Percentiles rank a stretch among this genome's conserved stretches.
These are phyloP conservation scores for Arctostaphylos glauca DNA, from an alignment of 148 eudicot genomes.

Conservation along the genomic window DNA sequence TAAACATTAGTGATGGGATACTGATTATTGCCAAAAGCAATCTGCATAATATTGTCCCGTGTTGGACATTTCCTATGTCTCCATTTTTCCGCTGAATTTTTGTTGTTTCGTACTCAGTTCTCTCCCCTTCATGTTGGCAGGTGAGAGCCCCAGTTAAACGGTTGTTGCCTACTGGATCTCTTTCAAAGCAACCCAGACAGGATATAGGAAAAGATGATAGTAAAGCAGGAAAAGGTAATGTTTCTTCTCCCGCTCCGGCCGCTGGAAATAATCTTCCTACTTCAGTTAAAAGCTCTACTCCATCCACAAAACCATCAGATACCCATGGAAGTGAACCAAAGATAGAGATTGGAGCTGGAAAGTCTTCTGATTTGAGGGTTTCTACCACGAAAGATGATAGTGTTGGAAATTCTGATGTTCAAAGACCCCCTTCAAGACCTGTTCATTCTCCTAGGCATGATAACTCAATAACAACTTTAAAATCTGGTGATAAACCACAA, in stretches of 20 bases:
- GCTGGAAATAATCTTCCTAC: constrained; percentile 44
- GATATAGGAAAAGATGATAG: constrained; percentile 70
- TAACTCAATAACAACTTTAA: constrained; percentile 32
- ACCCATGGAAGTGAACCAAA: constrained; percentile 43
- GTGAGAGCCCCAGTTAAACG: constrained; percentile 56
- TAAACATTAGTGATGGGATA: neutral
- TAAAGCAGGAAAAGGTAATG: constrained; percentile 53
- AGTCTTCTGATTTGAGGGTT: constrained; percentile 53
- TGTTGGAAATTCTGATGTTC: constrained; percentile 50
- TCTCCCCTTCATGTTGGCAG: constrained; percentile 25
- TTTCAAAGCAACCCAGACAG: constrained; percentile 53
- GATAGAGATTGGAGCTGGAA: constrained; percentile 46
- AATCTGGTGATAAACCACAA: constrained; percentile 55
- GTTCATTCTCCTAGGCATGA: constrained; percentile 83
- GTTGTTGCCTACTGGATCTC: constrained; percentile 48
- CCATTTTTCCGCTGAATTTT: neutral
- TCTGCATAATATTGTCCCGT: constrained; percentile 5
- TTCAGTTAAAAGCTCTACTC: constrained; percentile 39
- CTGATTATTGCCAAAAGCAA: neutral
- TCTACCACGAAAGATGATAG: constrained; percentile 57
- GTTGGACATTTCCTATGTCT: neutral
- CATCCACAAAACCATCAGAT: constrained; percentile 43
- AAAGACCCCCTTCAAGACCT: constrained; percentile 45
- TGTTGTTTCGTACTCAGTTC: neutral
- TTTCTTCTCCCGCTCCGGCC: constrained; percentile 31